phyloP scores from a whole-genome alignment of 805 yeast species.

The Kluyveromyces dobzhanskii region DNA sequence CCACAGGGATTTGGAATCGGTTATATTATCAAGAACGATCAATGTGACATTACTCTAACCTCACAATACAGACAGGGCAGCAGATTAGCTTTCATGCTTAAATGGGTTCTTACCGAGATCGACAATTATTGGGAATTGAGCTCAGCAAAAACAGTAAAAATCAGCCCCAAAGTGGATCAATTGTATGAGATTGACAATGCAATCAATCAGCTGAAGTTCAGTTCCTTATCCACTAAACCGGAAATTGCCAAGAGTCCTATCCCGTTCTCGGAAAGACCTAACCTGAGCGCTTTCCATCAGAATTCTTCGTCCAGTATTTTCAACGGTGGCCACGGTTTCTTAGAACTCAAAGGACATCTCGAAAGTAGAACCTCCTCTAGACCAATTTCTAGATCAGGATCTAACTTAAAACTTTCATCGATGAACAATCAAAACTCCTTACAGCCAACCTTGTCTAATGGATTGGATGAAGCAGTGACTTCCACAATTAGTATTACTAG shows the following conservation, averaged over 20 bases:
- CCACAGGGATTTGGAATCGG: conserved; percentile 92
- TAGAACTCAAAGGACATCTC: conserved; percentile 20
- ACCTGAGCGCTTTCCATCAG: neutral
- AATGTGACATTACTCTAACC: conserved; percentile 71
- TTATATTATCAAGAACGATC: conserved; percentile 75
- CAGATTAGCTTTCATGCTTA: conserved; percentile 66
- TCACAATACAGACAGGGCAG: conserved; percentile 83
- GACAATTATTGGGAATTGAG: conserved; percentile 33
- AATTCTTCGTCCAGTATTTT: conserved; percentile 7
- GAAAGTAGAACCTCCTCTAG: conserved; percentile 21
- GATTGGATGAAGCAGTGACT: conserved; percentile 8
- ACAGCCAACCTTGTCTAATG: conserved; percentile 8
- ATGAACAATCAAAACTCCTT: conserved; percentile 5
- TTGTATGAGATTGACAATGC: conserved; percentile 32
- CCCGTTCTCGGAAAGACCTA: neutral
- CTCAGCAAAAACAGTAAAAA: conserved; percentile 11
- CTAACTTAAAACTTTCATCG: conserved; percentile 14
- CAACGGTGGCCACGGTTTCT: conserved; percentile 19
- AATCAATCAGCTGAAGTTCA: conserved; percentile 9
- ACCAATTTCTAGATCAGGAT: conserved; percentile 12
- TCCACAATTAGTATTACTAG: conserved; percentile 19
- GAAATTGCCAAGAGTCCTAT: neutral
- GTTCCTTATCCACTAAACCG: neutral
- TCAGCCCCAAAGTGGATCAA: conserved; percentile 24
- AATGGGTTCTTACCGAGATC: conserved; percentile 59